Evolutionary conservation across 345 rosid species (phyloP).

Genomic region (Pistacia integerrima): DNA sequence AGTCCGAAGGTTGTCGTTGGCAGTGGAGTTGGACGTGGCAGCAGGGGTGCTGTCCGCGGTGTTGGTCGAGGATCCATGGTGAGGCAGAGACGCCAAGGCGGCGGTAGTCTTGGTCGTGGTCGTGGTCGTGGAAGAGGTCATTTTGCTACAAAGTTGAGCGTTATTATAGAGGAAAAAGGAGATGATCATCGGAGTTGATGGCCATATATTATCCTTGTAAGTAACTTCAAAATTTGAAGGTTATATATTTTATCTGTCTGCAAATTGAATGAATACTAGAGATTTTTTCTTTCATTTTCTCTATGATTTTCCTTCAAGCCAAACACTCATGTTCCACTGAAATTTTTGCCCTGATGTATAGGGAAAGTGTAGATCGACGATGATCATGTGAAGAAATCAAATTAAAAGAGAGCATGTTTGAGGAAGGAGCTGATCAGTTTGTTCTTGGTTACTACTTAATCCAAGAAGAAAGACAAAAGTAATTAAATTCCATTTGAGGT

Average conservation of each 20-base stretch:
- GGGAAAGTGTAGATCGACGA: too few species aligned
- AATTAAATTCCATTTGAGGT: neutral
- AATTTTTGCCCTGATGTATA: too few species aligned
- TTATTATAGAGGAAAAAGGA: conserved; percentile 27
- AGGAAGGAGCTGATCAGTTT: neutral
- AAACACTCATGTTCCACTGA: too few species aligned
- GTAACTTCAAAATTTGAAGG: too few species aligned
- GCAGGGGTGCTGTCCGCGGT: too few species aligned
- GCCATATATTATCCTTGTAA: too few species aligned
- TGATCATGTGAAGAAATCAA: too few species aligned
- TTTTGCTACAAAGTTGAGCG: conserved; percentile 18
- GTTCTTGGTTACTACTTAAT: neutral
- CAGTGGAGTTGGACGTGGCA: neutral
- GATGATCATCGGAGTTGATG: neutral
- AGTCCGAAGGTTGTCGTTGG: neutral
- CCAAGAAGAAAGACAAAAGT: neutral
- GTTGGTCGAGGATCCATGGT: neutral
- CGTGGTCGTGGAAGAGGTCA: neutral
- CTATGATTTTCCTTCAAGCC: too few species aligned
- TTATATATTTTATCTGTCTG: too few species aligned
- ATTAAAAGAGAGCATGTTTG: neutral
- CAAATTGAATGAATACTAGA: too few species aligned
- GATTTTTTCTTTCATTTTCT: too few species aligned
- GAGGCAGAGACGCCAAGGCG: neutral
- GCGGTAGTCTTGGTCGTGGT: neutral